These are phyloP conservation scores for Podila clonocystis DNA, from an alignment of 192 early-diverging fungal genomes.

Conservation along the genomic window DNA sequence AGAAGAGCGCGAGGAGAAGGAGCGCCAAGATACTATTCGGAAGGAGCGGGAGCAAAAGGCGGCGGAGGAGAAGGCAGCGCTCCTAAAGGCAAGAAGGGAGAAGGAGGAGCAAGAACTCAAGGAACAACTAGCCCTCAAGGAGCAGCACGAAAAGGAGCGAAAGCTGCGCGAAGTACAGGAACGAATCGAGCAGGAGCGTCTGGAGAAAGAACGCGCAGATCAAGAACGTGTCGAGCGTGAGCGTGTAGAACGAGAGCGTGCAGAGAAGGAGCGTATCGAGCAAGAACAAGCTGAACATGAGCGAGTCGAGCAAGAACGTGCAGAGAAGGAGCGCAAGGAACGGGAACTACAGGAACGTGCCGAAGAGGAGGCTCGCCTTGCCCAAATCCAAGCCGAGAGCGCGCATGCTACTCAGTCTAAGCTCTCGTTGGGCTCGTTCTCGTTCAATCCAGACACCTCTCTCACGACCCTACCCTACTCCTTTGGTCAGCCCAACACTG, in stretches of 20 bases:
- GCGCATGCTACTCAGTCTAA: neutral
- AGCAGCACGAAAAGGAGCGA: constrained; percentile 7
- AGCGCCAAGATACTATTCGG: neutral
- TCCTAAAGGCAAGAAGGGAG: constrained; percentile 6
- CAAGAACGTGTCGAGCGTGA: neutral
- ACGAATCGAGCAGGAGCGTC: constrained; percentile 4
- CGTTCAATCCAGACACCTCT: constrained; percentile 42
- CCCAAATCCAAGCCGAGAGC: constrained; percentile 5
- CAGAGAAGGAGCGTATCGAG: neutral
- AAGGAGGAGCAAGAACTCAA: constrained; percentile 9
- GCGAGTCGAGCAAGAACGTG: constrained; percentile 9
- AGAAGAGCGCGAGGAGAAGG: constrained; percentile 9
- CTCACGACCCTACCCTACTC: constrained; percentile 19
- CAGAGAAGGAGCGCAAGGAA: neutral
- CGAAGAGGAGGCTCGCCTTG: constrained; percentile 23
- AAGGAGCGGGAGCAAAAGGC: constrained; percentile 20
- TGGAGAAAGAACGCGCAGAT: constrained; percentile 1
- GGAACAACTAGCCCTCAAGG: neutral
- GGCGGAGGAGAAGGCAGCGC: neutral
- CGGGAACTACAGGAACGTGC: constrained; percentile 6
- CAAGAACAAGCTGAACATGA: neutral
- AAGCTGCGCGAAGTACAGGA: neutral
- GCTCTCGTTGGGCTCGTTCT: constrained; percentile 40
- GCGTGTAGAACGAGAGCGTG: constrained; percentile 2
- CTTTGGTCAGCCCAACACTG: neutral